Percentiles rank a stretch among this genome's conserved stretches.
These are phyloP conservation scores for Pythium apleroticum DNA, from an alignment of 352 stramenopile species.

Conservation along the genomic window DNA sequence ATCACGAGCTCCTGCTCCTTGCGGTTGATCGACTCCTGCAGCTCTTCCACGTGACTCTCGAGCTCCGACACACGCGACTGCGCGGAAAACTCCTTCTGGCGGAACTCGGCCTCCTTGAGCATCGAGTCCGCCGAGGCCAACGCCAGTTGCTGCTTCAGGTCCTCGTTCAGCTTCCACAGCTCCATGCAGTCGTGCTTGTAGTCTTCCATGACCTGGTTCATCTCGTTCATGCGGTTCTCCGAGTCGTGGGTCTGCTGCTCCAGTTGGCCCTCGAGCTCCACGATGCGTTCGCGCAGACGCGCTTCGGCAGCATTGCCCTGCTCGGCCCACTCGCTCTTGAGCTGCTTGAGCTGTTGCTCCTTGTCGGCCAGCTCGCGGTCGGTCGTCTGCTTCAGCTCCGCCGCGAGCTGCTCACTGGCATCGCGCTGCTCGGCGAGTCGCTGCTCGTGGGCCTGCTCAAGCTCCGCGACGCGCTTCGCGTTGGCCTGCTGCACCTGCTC, in stretches of 20 bases:
- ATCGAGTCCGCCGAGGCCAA: slow-evolving; percentile 55
- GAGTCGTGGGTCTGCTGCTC: slow-evolving; percentile 35
- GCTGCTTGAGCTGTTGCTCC: slow-evolving; percentile 29
- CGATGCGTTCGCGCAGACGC: slow-evolving; percentile 33
- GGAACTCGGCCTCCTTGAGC: slow-evolving; percentile 55
- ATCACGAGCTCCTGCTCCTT: slow-evolving; percentile 48
- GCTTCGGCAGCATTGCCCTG: slow-evolving; percentile 25
- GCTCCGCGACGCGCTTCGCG: slow-evolving; percentile 14
- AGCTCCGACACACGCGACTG: slow-evolving; percentile 59
- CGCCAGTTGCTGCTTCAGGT: slow-evolving; percentile 74
- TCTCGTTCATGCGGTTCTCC: slow-evolving; percentile 28
- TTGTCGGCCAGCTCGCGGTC: slow-evolving; percentile 28
- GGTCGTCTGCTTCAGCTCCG: too few relatives aligned
- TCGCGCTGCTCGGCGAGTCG: slow-evolving; percentile 24
- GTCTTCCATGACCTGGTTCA: slow-evolving; percentile 60
- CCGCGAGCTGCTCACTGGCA: slow-evolving; percentile 17
- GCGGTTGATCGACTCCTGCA: slow-evolving; percentile 40
- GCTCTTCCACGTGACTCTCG: slow-evolving; percentile 54
- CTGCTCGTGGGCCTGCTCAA: slow-evolving; percentile 20
- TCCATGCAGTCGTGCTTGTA: slow-evolving; percentile 83
- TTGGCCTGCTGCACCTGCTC: slow-evolving; percentile 21
- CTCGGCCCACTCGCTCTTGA: slow-evolving; percentile 26
- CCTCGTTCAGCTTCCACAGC: slow-evolving; percentile 78
- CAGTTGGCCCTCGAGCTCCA: slow-evolving; percentile 39
- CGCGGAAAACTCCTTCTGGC: slow-evolving; percentile 51